A percentile compares a stretch with the other conserved stretches of the same genome.
Evolutionary conservation across 495 filamentous ascomycete species (phyloP).

Genomic region (Tuber aestivum): DNA sequence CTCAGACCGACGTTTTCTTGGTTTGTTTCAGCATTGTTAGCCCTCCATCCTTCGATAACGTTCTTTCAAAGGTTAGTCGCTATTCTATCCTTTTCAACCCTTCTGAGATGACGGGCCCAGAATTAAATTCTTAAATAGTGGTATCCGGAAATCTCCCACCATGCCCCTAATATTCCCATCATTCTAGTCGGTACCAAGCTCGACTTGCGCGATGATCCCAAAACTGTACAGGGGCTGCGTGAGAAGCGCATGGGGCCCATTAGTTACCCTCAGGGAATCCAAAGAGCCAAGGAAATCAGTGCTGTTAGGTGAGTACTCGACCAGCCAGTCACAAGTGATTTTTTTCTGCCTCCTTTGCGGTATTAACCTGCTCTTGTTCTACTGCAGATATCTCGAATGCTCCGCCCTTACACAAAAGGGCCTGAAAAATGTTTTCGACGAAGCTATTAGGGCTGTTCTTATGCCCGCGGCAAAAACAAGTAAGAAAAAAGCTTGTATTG

Average conservation of each 20-base stretch:
- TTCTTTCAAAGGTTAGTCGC: slow-evolving; percentile 76
- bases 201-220: slow-evolving; percentile 86
- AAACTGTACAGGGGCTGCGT: slow-evolving; percentile 67
- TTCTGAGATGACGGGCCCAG: slow-evolving; percentile 6
- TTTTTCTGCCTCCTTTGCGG: not conserved
- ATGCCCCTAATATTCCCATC: slow-evolving; percentile 90
- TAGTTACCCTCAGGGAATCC: slow-evolving; percentile 77
- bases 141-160: slow-evolving; percentile 95
- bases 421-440: slow-evolving; percentile 95
- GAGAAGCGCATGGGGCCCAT: slow-evolving; percentile 88
- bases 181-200: slow-evolving; percentile 97
- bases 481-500: slow-evolving; percentile 21
- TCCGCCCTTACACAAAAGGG: slow-evolving; percentile 95
- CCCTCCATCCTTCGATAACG: slow-evolving; percentile 95
- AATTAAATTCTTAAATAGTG: slow-evolving; percentile 53
- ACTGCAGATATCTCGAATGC: slow-evolving; percentile 89
- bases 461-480: slow-evolving; percentile 34
- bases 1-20: slow-evolving; percentile 95
- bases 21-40: slow-evolving; percentile 98
- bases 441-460: slow-evolving; percentile 62
- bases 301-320: slow-evolving; percentile 47
- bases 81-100: slow-evolving; percentile 2
- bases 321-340: not conserved
- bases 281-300: slow-evolving; percentile 81
- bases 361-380: slow-evolving; percentile 6